These are phyloP conservation scores for Cyberlindnera maritima DNA, from an alignment of 805 yeast genomes.

Conservation along the genomic window DNA sequence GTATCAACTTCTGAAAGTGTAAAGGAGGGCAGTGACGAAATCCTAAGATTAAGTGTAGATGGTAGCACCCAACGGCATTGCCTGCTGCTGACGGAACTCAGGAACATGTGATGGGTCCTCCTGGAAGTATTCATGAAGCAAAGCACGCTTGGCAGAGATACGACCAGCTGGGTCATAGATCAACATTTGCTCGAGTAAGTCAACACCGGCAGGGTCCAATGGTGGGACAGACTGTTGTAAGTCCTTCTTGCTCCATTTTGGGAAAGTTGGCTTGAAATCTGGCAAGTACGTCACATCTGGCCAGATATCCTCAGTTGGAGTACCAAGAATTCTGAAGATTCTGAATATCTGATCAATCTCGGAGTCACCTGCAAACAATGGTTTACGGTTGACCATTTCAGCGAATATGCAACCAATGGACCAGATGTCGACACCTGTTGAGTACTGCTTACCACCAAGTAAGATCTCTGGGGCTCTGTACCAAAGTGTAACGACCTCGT, in stretches of 20 bases:
- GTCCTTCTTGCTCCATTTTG: constrained; percentile 79
- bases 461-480: constrained; percentile 95
- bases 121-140: constrained; percentile 82
- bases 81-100: constrained; percentile 26
- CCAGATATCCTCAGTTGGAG: constrained; percentile 92
- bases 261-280: constrained; percentile 90
- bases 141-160: constrained; percentile 91
- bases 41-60: constrained; percentile 20
- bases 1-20: not conserved
- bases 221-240: constrained; percentile 72
- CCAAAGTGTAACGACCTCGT: constrained; percentile 98
- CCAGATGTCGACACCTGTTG: constrained; percentile 99
- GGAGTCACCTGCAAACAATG: constrained; percentile 94
- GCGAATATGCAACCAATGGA: constrained; percentile 97
- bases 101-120: constrained; percentile 39
- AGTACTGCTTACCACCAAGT: constrained; percentile 94
- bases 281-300: constrained; percentile 91
- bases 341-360: constrained; percentile 96
- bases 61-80: constrained; percentile 31
- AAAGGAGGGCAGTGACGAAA: not conserved
- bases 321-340: constrained; percentile 88
- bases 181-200: constrained; percentile 72
- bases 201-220: constrained; percentile 80
- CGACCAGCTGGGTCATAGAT: constrained; percentile 92
- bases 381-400: constrained; percentile 95